Conservation (phyloP, 78 protist genomes). For the Chrysochromulina tobinii region DNA sequence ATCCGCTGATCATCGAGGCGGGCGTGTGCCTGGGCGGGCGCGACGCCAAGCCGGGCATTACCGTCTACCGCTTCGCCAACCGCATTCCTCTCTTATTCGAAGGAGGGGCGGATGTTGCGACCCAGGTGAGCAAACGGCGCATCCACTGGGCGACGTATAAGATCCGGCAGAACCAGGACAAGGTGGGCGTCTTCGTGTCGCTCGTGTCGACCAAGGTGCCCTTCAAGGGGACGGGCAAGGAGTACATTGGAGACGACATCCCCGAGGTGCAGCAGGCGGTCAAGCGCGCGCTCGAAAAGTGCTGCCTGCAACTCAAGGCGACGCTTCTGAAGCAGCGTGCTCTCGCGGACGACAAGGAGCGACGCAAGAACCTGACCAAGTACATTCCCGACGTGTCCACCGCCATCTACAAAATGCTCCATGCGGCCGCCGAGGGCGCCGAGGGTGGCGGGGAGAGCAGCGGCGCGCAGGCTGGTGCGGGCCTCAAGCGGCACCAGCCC, state of each 20-base stretch:
- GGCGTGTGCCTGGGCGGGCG: conserved; percentile 61
- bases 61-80: conserved; percentile 60
- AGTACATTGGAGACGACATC: conserved; percentile 66
- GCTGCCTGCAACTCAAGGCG: conserved; percentile 36
- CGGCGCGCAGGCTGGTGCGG: neutral
- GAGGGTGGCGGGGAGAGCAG: neutral
- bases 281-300: conserved; percentile 17
- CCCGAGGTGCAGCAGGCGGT: conserved; percentile 28
- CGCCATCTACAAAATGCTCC: neutral
- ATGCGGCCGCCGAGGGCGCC: neutral
- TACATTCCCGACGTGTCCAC: conserved; percentile 48
- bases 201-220: conserved; percentile 72
- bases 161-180: conserved; percentile 36
- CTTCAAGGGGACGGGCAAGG: conserved; percentile 77
- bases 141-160: conserved; percentile 30
- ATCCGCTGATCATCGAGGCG: conserved; percentile 65
- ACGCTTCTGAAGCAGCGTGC: neutral
- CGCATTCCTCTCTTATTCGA: conserved; percentile 71
- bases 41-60: conserved; percentile 54
- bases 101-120: conserved; percentile 54
- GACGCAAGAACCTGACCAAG: conserved; percentile 30
- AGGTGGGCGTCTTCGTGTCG: conserved; percentile 66
- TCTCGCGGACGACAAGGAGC: conserved; percentile 5
- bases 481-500: neutral
- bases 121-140: conserved; percentile 15